These are phyloP conservation scores for Scytalidium lignicola DNA, from an alignment of 2,329 filamentous ascomycete genomes.

Conservation along the genomic window DNA sequence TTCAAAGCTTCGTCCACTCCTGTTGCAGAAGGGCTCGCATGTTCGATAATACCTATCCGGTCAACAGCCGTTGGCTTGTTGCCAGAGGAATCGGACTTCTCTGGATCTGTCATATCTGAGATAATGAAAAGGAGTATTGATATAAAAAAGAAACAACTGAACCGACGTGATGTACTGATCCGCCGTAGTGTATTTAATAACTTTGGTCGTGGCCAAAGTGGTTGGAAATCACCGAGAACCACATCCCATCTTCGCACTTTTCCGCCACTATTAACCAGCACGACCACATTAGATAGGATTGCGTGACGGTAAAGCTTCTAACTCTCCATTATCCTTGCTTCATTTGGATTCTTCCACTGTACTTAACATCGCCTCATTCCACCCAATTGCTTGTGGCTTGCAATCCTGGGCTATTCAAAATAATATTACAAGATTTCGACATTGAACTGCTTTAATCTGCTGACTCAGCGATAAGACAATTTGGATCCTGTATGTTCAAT, in stretches of 20 bases:
- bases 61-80: not conserved
- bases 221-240: not conserved
- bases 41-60: not conserved
- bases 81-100: not conserved
- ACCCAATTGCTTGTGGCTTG: too few species aligned
- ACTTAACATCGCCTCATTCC: too few species aligned
- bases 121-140: not conserved
- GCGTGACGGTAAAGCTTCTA: not conserved
- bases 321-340: too few species aligned
- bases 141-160: not conserved
- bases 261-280: not conserved
- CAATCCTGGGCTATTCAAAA: too few species aligned
- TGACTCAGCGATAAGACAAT: too few species aligned
- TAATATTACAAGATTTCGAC: too few species aligned
- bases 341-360: too few species aligned
- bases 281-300: not conserved
- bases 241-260: not conserved
- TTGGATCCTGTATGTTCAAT: too few species aligned
- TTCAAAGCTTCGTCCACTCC: not conserved
- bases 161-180: not conserved
- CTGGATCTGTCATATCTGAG: not conserved
- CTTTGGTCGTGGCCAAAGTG: not conserved
- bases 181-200: not conserved
- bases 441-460: too few species aligned
- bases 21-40: not conserved